phyloP scores from a whole-genome alignment of 73 alveolate genomes.

The Durusdinium trenchii region DNA sequence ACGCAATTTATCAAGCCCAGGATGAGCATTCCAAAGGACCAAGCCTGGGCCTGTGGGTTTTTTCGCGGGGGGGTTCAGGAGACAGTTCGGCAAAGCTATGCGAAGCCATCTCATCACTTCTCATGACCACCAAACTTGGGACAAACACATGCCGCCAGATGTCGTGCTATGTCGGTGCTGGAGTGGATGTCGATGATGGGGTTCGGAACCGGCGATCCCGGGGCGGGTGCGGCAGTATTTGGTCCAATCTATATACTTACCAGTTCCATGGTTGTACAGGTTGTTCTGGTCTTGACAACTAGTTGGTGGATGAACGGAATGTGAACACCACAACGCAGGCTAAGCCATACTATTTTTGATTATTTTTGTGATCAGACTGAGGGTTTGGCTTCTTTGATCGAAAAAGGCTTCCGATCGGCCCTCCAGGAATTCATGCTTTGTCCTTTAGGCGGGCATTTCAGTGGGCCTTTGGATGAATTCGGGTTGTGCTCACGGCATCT shows the following conservation, averaged over 20 bases:
- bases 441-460: conserved; percentile 53
- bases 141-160: neutral
- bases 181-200: neutral
- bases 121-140: neutral
- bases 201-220: neutral
- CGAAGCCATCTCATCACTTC: too few relatives aligned
- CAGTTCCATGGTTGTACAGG: too few relatives aligned
- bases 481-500: too few relatives aligned
- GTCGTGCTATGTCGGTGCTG: neutral
- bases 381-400: neutral
- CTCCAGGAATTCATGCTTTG: conserved; percentile 92
- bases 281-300: too few relatives aligned
- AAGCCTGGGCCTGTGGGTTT: too few relatives aligned
- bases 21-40: conserved; percentile 96
- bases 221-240: neutral
- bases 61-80: too few relatives aligned
- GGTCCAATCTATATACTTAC: too few relatives aligned
- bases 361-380: too few relatives aligned
- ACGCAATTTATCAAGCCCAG: conserved; percentile 95
- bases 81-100: too few relatives aligned
- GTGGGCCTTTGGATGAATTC: conserved; percentile 70
- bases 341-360: too few relatives aligned
- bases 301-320: too few relatives aligned
- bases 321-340: too few relatives aligned
- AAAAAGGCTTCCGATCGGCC: neutral